Conservation (phyloP, 1,284 basidiomycete species). For the Ceratobasidium sp. region DNA sequence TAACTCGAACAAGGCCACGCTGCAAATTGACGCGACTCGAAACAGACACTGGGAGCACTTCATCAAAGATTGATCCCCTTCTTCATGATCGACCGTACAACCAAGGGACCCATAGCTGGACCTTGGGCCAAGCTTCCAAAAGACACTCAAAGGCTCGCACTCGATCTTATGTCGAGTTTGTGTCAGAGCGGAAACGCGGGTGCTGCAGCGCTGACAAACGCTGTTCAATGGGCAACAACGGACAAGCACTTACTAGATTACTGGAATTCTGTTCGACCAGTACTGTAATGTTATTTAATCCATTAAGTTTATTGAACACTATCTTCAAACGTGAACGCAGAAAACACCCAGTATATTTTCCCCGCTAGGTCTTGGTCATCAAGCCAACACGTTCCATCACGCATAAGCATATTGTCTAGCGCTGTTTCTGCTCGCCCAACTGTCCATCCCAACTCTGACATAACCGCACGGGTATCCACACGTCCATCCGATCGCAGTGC, state of each 20-base stretch:
- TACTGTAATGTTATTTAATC: not conserved
- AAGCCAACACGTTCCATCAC: slow-evolving; percentile 94
- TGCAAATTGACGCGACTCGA: slow-evolving; percentile 41
- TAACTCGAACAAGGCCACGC: slow-evolving; percentile 41
- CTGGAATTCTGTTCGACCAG: slow-evolving; percentile 52
- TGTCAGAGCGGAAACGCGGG: slow-evolving; percentile 42
- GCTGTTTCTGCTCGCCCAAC: slow-evolving; percentile 78
- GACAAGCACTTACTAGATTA: slow-evolving; percentile 58
- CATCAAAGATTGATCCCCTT: slow-evolving; percentile 74
- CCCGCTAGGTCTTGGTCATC: slow-evolving; percentile 81
- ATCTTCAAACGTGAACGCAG: slow-evolving; percentile 54
- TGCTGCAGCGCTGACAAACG: slow-evolving; percentile 49
- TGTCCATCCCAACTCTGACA: slow-evolving; percentile 73
- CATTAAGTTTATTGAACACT: slow-evolving; percentile 27
- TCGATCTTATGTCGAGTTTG: slow-evolving; percentile 61
- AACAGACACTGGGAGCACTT: slow-evolving; percentile 60
- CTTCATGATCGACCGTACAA: slow-evolving; percentile 77
- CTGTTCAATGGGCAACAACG: slow-evolving; percentile 58
- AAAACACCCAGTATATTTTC: slow-evolving; percentile 81
- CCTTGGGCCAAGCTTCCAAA: slow-evolving; percentile 74
- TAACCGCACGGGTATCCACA: slow-evolving; percentile 63
- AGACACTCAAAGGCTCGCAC: slow-evolving; percentile 57
- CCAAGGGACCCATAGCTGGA: slow-evolving; percentile 72
- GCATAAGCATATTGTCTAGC: slow-evolving; percentile 87
- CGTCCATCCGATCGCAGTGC: slow-evolving; percentile 75